These are phyloP conservation scores for Tolypocladium sp. DNA, from an alignment of 2,329 filamentous ascomycete species.

Conservation along the genomic window DNA sequence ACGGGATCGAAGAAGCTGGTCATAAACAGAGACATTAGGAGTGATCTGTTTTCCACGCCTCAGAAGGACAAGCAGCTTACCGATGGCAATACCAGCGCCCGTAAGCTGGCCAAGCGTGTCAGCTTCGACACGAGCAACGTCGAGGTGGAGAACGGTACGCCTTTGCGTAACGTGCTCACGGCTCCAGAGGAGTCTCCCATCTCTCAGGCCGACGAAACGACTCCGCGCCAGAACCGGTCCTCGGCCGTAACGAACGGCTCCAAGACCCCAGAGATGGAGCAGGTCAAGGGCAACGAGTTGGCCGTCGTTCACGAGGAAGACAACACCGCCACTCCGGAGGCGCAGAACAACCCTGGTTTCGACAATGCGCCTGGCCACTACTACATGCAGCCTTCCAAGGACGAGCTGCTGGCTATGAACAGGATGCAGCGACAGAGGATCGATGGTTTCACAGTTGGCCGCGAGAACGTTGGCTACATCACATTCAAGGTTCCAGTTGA, in stretches of 20 bases:
- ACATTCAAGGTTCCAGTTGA: constrained; percentile 77
- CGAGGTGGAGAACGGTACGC: constrained; percentile 23
- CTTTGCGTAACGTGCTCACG: constrained; percentile 23
- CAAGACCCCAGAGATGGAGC: constrained; percentile 56
- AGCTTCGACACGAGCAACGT: constrained; percentile 71
- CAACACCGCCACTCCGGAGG: constrained; percentile 17
- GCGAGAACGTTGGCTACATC: constrained; percentile 71
- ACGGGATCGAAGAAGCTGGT: constrained; percentile 78
- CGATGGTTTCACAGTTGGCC: constrained; percentile 69
- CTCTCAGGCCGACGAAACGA: constrained; percentile 24
- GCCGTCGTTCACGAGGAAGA: constrained; percentile 70
- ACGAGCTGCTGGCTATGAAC: constrained; percentile 71
- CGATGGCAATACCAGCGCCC: constrained; percentile 30
- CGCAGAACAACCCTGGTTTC: constrained; percentile 11
- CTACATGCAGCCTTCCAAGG: constrained; percentile 72
- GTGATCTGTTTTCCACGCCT: constrained; percentile 56
- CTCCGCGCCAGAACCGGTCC: constrained; percentile 45
- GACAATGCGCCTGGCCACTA: constrained; percentile 63
- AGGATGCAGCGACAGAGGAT: constrained; percentile 70
- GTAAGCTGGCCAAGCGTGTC: constrained; percentile 72
- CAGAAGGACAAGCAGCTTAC: constrained; percentile 38
- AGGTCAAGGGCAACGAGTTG: constrained; percentile 66
- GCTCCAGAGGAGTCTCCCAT: constrained; percentile 20
- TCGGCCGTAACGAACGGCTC: constrained; percentile 20
- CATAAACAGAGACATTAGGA: constrained; percentile 81